Conservation (phyloP, 2,329 filamentous ascomycete genomes). For the Aspergillus arachidicola region DNA sequence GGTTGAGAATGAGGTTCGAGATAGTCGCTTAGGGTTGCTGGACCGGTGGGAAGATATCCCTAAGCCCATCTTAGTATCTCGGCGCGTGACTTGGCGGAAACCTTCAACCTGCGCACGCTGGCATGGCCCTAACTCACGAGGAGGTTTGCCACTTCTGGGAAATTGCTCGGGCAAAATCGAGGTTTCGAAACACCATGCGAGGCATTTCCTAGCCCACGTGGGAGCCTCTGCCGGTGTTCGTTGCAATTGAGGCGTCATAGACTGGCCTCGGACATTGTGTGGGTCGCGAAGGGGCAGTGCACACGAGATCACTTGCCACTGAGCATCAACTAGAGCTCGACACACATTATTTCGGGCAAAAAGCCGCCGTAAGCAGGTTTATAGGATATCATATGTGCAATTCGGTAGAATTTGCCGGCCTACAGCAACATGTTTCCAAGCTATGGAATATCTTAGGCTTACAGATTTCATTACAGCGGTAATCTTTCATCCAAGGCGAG, state of each 20-base stretch:
- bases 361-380: not conserved
- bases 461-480: fast-evolving
- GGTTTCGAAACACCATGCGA: not conserved
- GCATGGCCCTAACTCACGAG: not conserved
- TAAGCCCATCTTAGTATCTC: not conserved
- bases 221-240: not conserved
- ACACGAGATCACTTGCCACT: not conserved
- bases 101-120: not conserved
- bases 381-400: not conserved
- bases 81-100: slow-evolving; percentile 3
- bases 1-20: not conserved
- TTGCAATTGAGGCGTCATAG: not conserved
- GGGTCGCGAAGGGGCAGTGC: not conserved
- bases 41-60: not conserved
- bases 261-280: not conserved
- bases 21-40: not conserved
- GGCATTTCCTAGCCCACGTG: not conserved
- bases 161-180: not conserved
- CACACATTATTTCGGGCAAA: not conserved
- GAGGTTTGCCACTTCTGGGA: not conserved
- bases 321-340: not conserved
- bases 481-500: not conserved
- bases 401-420: not conserved
- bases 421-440: fast-evolving
- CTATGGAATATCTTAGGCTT: fast-evolving